phyloP scores from a whole-genome alignment of 257 asterid genomes.

The Gentiana macrophylla region DNA sequence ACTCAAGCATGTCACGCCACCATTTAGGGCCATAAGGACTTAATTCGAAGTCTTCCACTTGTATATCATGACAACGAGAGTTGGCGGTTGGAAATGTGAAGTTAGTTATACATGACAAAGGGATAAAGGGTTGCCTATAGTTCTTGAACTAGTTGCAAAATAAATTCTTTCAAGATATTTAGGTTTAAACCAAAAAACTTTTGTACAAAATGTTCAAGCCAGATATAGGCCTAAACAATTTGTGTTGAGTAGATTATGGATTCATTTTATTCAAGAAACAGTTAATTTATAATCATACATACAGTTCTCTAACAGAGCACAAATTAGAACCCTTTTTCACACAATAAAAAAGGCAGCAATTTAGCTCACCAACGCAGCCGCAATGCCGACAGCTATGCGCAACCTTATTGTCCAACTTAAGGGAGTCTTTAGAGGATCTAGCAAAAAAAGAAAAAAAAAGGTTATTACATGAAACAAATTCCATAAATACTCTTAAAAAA shows the following conservation, averaged over 20 bases:
- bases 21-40: too few species aligned
- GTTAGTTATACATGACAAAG: not conserved
- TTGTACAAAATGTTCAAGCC: too few species aligned
- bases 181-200: too few species aligned
- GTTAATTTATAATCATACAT: too few species aligned
- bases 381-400: constrained; percentile 59
- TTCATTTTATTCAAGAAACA: too few species aligned
- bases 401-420: constrained; percentile 85
- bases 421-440: constrained; percentile 88
- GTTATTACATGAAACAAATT: not conserved
- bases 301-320: not conserved
- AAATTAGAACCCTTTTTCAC: not conserved
- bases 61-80: too few species aligned
- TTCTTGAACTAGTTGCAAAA: not conserved
- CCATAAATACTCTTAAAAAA: not conserved
- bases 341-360: constrained; percentile 6
- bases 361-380: constrained; percentile 81
- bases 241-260: too few species aligned
- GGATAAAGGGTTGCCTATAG: not conserved
- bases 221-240: too few species aligned
- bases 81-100: not conserved
- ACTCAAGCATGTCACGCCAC: too few species aligned
- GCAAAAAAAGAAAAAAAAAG: too few species aligned
- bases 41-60: too few species aligned
- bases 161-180: not conserved